Evolutionary conservation across 148 eudicot genomes (phyloP).

Genomic region (Dianthus caryophyllus): DNA sequence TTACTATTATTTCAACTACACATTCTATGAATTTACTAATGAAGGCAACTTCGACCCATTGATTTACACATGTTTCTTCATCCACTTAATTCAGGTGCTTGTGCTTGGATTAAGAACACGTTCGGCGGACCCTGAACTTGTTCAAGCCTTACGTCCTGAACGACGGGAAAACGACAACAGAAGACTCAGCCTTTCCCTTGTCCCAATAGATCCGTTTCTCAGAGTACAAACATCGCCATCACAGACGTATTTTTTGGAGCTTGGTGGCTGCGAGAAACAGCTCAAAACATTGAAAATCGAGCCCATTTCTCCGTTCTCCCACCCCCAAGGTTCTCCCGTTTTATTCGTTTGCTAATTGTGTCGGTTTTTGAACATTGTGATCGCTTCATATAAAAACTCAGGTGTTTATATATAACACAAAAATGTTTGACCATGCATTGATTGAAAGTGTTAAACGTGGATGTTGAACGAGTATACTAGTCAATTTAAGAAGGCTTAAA

Average conservation of each 20-base stretch:
- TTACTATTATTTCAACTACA: background rate
- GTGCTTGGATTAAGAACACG: background rate
- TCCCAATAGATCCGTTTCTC: slow-evolving; percentile 2
- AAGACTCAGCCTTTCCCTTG: slow-evolving; percentile 25
- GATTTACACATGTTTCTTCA: background rate
- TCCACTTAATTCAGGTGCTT: no score
- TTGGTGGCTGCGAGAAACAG: slow-evolving; percentile 22
- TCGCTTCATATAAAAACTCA: background rate
- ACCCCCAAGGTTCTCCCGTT: background rate
- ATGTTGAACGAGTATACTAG: background rate
- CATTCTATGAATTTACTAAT: no score
- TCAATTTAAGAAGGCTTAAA: slow-evolving; percentile 15
- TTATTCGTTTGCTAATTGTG: background rate
- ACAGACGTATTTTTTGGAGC: slow-evolving; percentile 31
- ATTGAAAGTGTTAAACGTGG: background rate
- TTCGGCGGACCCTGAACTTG: background rate
- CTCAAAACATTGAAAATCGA: slow-evolving; percentile 23
- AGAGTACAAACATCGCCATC: slow-evolving; percentile 31
- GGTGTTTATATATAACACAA: slow-evolving; percentile 15
- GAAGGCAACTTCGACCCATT: background rate
- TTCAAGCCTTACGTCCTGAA: slow-evolving; percentile 9
- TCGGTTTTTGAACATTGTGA: background rate
- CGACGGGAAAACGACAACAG: slow-evolving; percentile 10
- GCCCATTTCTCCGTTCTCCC: slow-evolving; percentile 15
- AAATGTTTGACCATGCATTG: background rate